Percentiles rank a stretch among this genome's conserved stretches.
Conservation (phyloP, 2,329 filamentous ascomycete genomes). For the Diaporthe vaccinii region DNA sequence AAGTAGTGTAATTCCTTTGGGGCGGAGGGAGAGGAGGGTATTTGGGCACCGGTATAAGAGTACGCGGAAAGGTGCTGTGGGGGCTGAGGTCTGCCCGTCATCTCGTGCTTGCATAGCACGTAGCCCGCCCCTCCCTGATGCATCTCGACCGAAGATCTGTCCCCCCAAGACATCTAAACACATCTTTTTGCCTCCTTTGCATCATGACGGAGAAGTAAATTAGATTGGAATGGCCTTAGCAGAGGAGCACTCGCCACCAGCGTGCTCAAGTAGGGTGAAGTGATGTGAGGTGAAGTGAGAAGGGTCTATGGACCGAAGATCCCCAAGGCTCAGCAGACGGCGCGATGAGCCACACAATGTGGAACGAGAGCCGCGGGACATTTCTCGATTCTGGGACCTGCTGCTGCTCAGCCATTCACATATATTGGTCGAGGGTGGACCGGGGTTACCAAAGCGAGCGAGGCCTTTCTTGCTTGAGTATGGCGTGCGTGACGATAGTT, state of each 20-base stretch:
- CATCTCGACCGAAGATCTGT: conserved; percentile 8
- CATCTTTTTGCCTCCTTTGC: not conserved
- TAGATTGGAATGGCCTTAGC: not conserved
- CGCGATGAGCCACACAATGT: conserved; percentile 33
- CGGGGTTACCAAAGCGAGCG: conserved; percentile 1
- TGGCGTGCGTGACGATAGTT: conserved; percentile 24
- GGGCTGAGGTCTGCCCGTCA: conserved; percentile 24
- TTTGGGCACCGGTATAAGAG: conserved; percentile 25
- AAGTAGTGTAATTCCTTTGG: not conserved
- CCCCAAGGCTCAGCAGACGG: conserved; percentile 31
- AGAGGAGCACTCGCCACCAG: not conserved
- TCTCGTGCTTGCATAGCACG: conserved; percentile 11
- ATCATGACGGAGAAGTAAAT: not conserved
- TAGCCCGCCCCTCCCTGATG: conserved; percentile 17
- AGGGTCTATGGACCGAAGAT: not conserved
- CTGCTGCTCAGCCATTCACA: conserved; percentile 27
- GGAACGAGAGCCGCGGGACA: conserved; percentile 3
- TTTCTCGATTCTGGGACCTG: not conserved
- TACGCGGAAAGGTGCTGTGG: conserved; percentile 21
- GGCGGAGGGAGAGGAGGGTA: conserved; percentile 9
- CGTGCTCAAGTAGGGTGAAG: not conserved
- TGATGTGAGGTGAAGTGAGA: not conserved
- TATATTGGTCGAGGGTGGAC: conserved; percentile 8
- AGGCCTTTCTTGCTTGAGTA: conserved; percentile 7
- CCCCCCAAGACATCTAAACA: not conserved